These are phyloP conservation scores for Gaeumannomyces sp. DNA, from an alignment of 2,329 filamentous ascomycete genomes.

Conservation along the genomic window DNA sequence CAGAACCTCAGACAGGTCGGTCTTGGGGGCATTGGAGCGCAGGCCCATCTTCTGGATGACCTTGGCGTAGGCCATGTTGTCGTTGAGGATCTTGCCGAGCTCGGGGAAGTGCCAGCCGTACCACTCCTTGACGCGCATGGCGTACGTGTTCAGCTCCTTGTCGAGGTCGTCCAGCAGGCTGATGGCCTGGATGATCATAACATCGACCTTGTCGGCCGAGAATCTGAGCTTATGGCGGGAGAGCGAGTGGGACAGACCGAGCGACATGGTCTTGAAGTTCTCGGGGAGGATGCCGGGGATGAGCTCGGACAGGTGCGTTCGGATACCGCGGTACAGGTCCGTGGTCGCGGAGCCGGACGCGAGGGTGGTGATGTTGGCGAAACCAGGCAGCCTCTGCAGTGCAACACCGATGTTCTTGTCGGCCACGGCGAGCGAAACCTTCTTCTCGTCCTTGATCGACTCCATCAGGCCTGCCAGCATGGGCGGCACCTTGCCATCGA, in stretches of 20 bases:
- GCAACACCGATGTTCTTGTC: conserved; percentile 88
- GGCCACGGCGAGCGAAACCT: conserved; percentile 87
- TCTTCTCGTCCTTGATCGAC: conserved; percentile 94
- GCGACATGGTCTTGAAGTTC: conserved; percentile 87
- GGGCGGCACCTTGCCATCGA: conserved; percentile 91
- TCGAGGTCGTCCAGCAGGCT: conserved; percentile 90
- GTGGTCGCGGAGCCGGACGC: conserved; percentile 73
- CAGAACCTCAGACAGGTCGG: conserved; percentile 81
- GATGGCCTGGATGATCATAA: conserved; percentile 98
- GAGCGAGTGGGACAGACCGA: conserved; percentile 94
- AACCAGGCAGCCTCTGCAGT: conserved; percentile 84
- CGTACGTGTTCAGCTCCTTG: conserved; percentile 98
- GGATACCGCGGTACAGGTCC: conserved; percentile 91
- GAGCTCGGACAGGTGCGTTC: conserved; percentile 80
- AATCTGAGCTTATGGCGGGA: conserved; percentile 98
- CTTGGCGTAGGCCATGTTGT: conserved; percentile 89
- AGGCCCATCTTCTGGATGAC: conserved; percentile 87
- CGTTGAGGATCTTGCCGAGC: conserved; percentile 92
- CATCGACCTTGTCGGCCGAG: conserved; percentile 96
- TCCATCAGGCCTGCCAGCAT: conserved; percentile 78
- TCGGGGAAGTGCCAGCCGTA: conserved; percentile 99
- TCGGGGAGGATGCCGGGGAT: conserved; percentile 81
- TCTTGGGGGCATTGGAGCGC: conserved; percentile 69
- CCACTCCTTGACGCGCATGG: conserved; percentile 99
- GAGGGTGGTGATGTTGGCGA: conserved; percentile 71